These are phyloP conservation scores for Xylaria sp. DNA, from an alignment of 2,329 filamentous ascomycete genomes.

Conservation along the genomic window DNA sequence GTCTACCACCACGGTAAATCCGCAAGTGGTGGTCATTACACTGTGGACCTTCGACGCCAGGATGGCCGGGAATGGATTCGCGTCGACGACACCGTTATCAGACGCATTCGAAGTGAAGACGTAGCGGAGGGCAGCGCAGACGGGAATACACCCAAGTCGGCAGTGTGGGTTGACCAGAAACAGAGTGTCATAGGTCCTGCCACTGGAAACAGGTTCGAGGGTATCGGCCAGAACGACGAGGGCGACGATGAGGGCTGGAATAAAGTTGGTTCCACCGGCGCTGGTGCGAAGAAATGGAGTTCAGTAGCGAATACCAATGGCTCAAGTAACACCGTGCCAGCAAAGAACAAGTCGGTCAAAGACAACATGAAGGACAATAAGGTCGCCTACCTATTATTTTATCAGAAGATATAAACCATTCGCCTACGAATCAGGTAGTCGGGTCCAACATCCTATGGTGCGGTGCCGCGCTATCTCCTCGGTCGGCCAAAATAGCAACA, in stretches of 20 bases:
- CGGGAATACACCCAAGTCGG: conserved; percentile 69
- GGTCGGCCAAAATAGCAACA: not conserved
- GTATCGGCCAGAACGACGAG: conserved; percentile 68
- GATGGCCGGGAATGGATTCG: conserved; percentile 96
- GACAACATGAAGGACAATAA: conserved; percentile 86
- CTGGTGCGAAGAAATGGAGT: conserved; percentile 78
- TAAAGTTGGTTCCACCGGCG: conserved; percentile 68
- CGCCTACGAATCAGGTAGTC: not conserved
- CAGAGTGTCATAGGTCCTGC: conserved; percentile 44
- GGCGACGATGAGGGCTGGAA: conserved; percentile 80
- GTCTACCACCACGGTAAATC: conserved; percentile 99
- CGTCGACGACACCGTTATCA: conserved; percentile 90
- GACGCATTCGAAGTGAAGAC: conserved; percentile 83
- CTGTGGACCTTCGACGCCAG: conserved; percentile 92
- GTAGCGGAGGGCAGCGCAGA: conserved; percentile 86
- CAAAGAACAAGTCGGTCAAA: conserved; percentile 63
- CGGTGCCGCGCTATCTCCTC: not conserved
- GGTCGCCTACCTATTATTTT: conserved; percentile 96
- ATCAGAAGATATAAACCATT: conserved; percentile 69
- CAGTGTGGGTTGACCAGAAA: conserved; percentile 68
- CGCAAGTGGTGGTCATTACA: conserved; percentile 95
- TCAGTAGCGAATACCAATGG: conserved; percentile 70
- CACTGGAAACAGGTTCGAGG: conserved; percentile 76
- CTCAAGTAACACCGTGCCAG: conserved; percentile 56
- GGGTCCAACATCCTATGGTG: not conserved